These are phyloP conservation scores for Zygosaccharomyces kombuchaensis DNA, from an alignment of 805 yeast species.

Conservation along the genomic window DNA sequence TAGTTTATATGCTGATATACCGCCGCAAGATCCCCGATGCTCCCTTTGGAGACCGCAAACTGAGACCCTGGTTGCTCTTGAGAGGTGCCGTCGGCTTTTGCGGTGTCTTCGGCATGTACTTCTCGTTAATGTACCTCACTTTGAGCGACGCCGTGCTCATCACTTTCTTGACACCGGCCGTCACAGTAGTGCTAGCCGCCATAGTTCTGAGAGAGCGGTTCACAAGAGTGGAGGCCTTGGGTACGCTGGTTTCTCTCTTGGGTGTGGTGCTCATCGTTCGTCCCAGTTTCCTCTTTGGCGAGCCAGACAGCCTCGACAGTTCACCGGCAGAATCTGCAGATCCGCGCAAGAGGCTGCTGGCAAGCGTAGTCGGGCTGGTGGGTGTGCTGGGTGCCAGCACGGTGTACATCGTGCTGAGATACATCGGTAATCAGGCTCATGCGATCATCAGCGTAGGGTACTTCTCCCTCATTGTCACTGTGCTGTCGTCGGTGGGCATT, in stretches of 20 bases:
- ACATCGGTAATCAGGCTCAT: constrained; percentile 74
- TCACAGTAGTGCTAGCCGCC: constrained; percentile 73
- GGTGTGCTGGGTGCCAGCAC: constrained; percentile 68
- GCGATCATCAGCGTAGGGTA: constrained; percentile 75
- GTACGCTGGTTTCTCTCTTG: constrained; percentile 60
- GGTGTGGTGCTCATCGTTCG: constrained; percentile 82
- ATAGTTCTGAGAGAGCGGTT: constrained; percentile 60
- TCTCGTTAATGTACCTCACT: constrained; percentile 64
- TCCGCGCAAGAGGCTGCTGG: constrained; percentile 53
- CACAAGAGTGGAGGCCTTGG: constrained; percentile 60
- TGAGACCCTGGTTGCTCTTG: constrained; percentile 48
- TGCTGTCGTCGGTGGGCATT: constrained; percentile 52
- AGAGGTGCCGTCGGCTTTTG: constrained; percentile 74
- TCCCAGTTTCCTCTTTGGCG: constrained; percentile 68
- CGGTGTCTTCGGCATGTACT: constrained; percentile 79
- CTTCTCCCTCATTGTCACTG: constrained; percentile 58
- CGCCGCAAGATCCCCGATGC: constrained; percentile 46
- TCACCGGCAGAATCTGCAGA: constrained; percentile 45
- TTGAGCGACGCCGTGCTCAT: constrained; percentile 80
- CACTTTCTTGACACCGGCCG: constrained; percentile 71
- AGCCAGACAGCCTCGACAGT: constrained; percentile 8
- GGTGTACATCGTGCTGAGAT: constrained; percentile 67
- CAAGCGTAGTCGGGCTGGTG: constrained; percentile 56
- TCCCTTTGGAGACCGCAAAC: constrained; percentile 64
- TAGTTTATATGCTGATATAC: constrained; percentile 48